These are phyloP conservation scores for Hypomyces perniciosus DNA, from an alignment of 2,329 filamentous ascomycete genomes.

Conservation along the genomic window DNA sequence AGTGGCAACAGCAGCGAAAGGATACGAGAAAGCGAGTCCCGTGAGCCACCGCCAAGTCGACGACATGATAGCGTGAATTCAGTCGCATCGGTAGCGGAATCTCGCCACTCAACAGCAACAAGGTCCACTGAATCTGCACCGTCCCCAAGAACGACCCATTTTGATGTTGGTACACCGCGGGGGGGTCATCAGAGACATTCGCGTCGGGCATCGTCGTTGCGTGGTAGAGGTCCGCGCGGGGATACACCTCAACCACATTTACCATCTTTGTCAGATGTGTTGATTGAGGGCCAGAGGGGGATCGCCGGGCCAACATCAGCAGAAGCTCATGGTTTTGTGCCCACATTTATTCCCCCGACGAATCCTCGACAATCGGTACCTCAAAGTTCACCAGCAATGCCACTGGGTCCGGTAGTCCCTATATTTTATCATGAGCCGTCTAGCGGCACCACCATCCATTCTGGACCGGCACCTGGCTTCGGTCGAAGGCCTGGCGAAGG, in stretches of 20 bases:
- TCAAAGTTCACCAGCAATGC: constrained; percentile 23
- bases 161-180: constrained; percentile 28
- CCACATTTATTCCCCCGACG: constrained; percentile 22
- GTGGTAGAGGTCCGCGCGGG: constrained; percentile 17
- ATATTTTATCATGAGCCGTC: constrained; percentile 43
- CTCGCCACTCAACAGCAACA: constrained; percentile 34
- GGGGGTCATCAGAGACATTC: constrained; percentile 23
- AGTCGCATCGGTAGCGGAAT: constrained; percentile 39
- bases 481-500: constrained; percentile 43
- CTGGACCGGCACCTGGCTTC: constrained; percentile 30
- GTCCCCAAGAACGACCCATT: constrained; percentile 36
- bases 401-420: constrained; percentile 28
- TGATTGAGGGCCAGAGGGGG: constrained; percentile 30
- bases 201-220: constrained; percentile 23
- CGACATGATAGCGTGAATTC: constrained; percentile 45
- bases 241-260: constrained; percentile 31
- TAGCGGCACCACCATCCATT: constrained; percentile 36
- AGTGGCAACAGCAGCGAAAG: constrained; percentile 46
- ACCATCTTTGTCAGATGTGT: constrained; percentile 43
- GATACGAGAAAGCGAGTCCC: constrained; percentile 42
- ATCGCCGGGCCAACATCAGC: neutral
- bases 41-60: constrained; percentile 41
- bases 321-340: neutral
- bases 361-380: constrained; percentile 25
- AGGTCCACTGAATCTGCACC: constrained; percentile 34